Percentiles rank a stretch among this genome's conserved stretches.
Evolutionary conservation across 2,329 filamentous ascomycete species (phyloP).

Genomic region (Dothidotthia symphoricarpi): DNA sequence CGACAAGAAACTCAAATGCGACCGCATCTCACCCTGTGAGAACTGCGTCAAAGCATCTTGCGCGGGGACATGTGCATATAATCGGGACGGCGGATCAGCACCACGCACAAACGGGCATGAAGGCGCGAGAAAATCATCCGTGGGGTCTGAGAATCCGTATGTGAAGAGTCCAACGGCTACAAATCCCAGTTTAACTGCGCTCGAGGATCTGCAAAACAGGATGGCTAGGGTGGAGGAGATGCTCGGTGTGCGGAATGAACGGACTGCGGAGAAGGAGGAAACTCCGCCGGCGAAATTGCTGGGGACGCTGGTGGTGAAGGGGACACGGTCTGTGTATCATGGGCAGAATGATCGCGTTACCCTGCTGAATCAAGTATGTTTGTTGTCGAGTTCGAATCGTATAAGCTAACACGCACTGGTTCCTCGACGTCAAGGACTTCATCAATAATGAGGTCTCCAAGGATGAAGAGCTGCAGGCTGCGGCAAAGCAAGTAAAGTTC

Average conservation of each 20-base stretch:
- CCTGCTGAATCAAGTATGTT: slow-evolving; percentile 22
- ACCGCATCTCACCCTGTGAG: slow-evolving; percentile 23
- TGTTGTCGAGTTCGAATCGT: no score
- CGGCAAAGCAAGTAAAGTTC: slow-evolving; percentile 18
- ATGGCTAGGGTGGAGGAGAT: slow-evolving; percentile 23
- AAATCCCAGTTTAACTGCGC: not conserved
- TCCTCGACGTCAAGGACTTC: slow-evolving; percentile 16
- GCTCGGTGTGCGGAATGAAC: slow-evolving; percentile 6
- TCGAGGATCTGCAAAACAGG: slow-evolving; percentile 19
- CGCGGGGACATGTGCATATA: slow-evolving; percentile 18
- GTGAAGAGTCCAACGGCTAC: no score
- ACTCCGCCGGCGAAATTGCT: slow-evolving; percentile 7
- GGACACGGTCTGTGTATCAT: slow-evolving; percentile 15
- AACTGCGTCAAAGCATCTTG: slow-evolving; percentile 23
- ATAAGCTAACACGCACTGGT: slow-evolving; percentile 11
- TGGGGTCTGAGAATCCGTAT: no score
- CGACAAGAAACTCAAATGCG: slow-evolving; percentile 29
- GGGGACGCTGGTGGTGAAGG: slow-evolving; percentile 21
- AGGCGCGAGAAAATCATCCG: not conserved
- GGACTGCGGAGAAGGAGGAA: not conserved
- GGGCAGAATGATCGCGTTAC: slow-evolving; percentile 22
- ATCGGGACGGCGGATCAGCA: slow-evolving; percentile 1
- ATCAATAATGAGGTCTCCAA: slow-evolving; percentile 13
- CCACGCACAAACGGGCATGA: not conserved
- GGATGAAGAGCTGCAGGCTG: slow-evolving; percentile 14